Evolutionary conservation across 805 yeast species (phyloP), one percentile per base, ranked within the genome.

Genomic region (Torulaspora maleeae): DNA sequence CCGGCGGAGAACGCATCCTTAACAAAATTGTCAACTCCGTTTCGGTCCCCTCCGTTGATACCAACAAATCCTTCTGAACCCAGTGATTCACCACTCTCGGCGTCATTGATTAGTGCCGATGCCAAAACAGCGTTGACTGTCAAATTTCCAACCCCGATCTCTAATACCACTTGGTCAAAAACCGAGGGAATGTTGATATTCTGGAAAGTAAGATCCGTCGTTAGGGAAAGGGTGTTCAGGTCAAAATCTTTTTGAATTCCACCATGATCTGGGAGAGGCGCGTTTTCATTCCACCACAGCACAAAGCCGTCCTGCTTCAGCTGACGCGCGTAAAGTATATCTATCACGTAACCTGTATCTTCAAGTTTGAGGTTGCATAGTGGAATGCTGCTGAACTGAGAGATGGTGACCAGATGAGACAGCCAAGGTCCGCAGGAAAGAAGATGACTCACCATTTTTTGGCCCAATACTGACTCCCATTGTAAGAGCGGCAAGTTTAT

Each of bases 241-340:
- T 79, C 80, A 8, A 68, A 70, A 56, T 85, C 93, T 54, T 75
- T 77, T 61, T 88, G 90, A 35, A 69, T 59, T 0, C 95, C 96
- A 25, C 96, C 97, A 57, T 78, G 82, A 58, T 88, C 96, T 0
- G 96, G 91, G 36, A 76, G 65, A 0, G 91, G 85, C 15, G 56
- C 48, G 13, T 74, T 73, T 3, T 82, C 78, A 0, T 95, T 86
- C 98, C 99, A 93, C 98, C 99, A 93, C 25, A 95, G 68, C 5
- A 91, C 83, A 33, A 86, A 77, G 48, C 80, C 78, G 38, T 78
- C 77, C 38, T 79, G 74, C 15, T 71, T 71, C 45, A 93, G 72
- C 41, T 81, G 73, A 56, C 99, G 73, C 0, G 98, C 95, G 63
- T 87, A 93, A 44, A 81, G 81, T 34, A 91, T 75, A 64, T 93